Evolutionary conservation across 2,329 filamentous ascomycete genomes (phyloP).

Genomic region (Sclerotinia borealis): DNA sequence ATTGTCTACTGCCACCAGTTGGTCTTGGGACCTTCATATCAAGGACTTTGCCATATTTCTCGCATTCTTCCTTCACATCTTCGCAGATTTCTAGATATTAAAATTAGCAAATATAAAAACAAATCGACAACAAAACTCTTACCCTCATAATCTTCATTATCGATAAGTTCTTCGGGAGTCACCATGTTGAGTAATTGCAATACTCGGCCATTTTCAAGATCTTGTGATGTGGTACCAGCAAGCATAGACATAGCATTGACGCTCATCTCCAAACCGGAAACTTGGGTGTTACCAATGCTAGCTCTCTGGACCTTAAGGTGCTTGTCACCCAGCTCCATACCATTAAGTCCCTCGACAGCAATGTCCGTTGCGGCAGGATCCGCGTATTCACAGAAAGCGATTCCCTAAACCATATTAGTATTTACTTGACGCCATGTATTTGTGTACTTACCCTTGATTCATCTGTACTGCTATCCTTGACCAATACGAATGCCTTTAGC

Average conservation of each 20-base stretch:
- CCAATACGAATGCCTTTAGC: conserved; percentile 84
- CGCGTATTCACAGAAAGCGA: conserved; percentile 93
- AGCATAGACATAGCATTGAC: conserved; percentile 98
- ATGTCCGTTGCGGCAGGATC: conserved; percentile 72
- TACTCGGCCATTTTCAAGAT: conserved; percentile 75
- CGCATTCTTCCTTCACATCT: conserved; percentile 87
- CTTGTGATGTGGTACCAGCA: conserved; percentile 76
- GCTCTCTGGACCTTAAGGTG: conserved; percentile 81
- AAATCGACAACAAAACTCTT: conserved; percentile 28
- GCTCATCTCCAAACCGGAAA: conserved; percentile 84
- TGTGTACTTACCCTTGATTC: conserved; percentile 69
- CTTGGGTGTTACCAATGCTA: conserved; percentile 90
- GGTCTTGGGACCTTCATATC: conserved; percentile 93
- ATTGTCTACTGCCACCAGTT: conserved; percentile 73
- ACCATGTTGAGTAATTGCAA: conserved; percentile 98
- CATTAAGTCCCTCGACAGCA: conserved; percentile 84
- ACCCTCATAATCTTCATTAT: conserved; percentile 95
- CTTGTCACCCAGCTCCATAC: conserved; percentile 86
- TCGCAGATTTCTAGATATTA: conserved; percentile 71
- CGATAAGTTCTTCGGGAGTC: conserved; percentile 87
- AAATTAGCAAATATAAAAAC: conserved; percentile 33
- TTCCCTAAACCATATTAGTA: conserved; percentile 55
- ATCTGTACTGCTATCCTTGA: conserved; percentile 78
- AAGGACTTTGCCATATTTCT: conserved; percentile 78
- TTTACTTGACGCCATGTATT: background rate